These are phyloP conservation scores for Rhodotorula sp. DNA, from an alignment of 1,284 basidiomycete species.

Conservation along the genomic window DNA sequence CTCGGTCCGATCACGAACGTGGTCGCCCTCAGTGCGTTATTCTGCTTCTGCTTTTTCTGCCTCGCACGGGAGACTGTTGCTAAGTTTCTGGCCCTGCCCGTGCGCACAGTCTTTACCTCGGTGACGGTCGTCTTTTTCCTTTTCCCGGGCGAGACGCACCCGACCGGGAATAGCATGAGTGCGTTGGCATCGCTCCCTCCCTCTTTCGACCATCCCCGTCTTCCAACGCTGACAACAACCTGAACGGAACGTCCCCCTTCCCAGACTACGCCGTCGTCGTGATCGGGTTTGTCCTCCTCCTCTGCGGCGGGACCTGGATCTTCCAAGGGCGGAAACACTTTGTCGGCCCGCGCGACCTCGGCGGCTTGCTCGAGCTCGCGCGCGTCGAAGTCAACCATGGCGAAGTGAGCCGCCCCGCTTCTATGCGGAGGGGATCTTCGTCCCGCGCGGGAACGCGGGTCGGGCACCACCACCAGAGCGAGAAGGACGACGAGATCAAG, in stretches of 20 bases:
- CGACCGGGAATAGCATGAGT: constrained; percentile 4
- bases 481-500: neutral
- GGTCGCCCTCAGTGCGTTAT: constrained; percentile 45
- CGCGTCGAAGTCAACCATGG: constrained; percentile 29
- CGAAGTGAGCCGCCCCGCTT: neutral
- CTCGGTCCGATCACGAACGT: constrained; percentile 50
- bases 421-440: neutral
- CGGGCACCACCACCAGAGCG: neutral
- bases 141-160: constrained; percentile 51
- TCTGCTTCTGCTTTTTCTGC: neutral
- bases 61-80: neutral
- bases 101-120: constrained; percentile 46
- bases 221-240: neutral
- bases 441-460: neutral
- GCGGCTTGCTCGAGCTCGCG: constrained; percentile 52
- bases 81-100: neutral
- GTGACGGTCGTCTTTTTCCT: constrained; percentile 55
- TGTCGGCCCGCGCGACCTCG: constrained; percentile 51
- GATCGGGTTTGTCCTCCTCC: constrained; percentile 40
- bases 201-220: neutral
- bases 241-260: too few relatives aligned
- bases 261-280: constrained; percentile 38
- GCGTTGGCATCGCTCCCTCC: neutral
- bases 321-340: constrained; percentile 50
- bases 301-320: constrained; percentile 49